Base-by-base conservation (phyloP, 176 grass and related monocot species). In the Eremochloa ophiuroides region DNA sequence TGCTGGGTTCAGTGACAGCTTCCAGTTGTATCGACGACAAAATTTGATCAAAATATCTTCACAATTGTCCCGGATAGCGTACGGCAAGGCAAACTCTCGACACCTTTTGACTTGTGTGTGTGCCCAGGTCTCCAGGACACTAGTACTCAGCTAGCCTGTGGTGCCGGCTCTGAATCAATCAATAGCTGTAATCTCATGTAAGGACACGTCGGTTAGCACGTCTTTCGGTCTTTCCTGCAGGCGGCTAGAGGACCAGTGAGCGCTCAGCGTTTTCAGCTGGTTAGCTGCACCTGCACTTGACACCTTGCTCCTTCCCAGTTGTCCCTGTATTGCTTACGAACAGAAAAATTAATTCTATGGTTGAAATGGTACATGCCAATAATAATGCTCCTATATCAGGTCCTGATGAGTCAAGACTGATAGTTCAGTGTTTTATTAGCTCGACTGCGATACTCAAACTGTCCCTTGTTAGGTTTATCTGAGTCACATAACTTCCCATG, bases 391-490 rank as follows among this genome's bases (percentile, higher is more conserved):
- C 38, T 35, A 31, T 28, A 39, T 28, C 16, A 76, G 62, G n/a
- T 17, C 51, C 25, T 62, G 40, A 44, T 6, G 13, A 18, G 40
- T 50, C 38, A 76, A 33, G 30, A 5, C 1, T 77, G 66, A 78
- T 72, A 22, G 38, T 10, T 68, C 38, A 81, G 55, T 83, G 43
- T 50, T 65, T 79, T 28, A 60, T 81, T 29, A 80, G n/a, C 18
- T 27, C 37, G 76, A 80, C 11, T 31, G 50, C 2, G 69, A 88
- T 29, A 12, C 40, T 51, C 60, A 68, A 80, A 68, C 67, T 7
- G 14, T 0, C 25, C 50, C 4, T 58, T 18, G 12, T 26, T 59
- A 59, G 51, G 7, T 41, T 44, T 25, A 66, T 29, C 44, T 8
- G 48, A 30, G 55, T 10, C 31, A 29, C 20, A 35, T 33, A 25